Base-by-base conservation (phyloP, 768 basidiomycete genomes). In the Tricholomella constricta region DNA sequence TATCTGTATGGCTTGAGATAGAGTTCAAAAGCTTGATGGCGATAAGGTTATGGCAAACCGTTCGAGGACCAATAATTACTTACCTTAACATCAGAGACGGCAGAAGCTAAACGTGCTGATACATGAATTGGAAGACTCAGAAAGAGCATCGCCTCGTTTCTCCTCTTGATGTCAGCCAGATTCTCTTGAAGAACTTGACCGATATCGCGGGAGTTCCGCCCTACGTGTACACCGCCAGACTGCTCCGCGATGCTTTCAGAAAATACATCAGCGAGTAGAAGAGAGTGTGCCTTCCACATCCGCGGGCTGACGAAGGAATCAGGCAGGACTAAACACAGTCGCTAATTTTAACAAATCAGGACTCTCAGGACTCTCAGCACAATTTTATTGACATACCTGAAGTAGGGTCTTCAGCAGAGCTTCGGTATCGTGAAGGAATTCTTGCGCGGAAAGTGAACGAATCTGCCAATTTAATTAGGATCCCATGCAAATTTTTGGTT, bases 61-160 rank as follows among this genome's bases (percentile, higher is more conserved):
- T 26, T n/a, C 22, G 11, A 15, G 4, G 27, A n/a, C 10, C 17
- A 25, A 34, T 38, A 12, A 22, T 29, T 25, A n/a, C 55, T 55
- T 58, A 78, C 79, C 71, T 80, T 78, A 19, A 81, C 74, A 61
- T 78, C 76, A 12, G 72, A 71, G 19, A 83, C 85, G 29, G 86
- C 84, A 20, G 83, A 82, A 2, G 82, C 82, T 14, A 89, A 74
- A 27, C 77, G 74, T 26, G 81, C 82, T 10, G 84, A 77, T 7
- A 77, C 78, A 26, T 84, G 82, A 0, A 81, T 75, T 31, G 88
- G 85, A 8, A 86, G 76, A 57, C 82, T 82, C 37, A 78, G 77
- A 55, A 93, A 91, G 27, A 88, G 67, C 78, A 93, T 84, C 2
- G 88, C 88, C 54, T 94, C 89, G 54, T 94, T 94, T 50, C 94